Conservation (phyloP, 2,329 filamentous ascomycete genomes). For the Botrytis hyacinthi region DNA sequence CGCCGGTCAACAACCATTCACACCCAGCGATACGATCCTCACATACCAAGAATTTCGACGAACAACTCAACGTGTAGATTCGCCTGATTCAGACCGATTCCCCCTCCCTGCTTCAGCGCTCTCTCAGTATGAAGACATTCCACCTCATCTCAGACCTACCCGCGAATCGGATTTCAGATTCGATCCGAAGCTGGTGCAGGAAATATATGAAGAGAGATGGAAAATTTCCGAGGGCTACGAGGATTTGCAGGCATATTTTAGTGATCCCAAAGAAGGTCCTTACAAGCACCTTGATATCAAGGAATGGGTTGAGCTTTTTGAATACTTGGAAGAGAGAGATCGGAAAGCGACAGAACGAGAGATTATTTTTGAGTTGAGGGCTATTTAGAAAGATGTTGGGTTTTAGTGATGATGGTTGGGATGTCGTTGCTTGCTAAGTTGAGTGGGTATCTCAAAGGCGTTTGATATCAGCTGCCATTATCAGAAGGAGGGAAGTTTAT, state of each 20-base stretch:
- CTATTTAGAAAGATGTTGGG: background rate
- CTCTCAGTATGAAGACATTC: background rate
- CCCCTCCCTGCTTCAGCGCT: background rate
- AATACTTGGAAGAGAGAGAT: background rate
- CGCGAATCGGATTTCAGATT: background rate
- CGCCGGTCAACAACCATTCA: background rate
- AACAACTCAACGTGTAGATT: background rate
- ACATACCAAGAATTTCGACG: slow-evolving; percentile 6
- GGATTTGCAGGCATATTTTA: background rate
- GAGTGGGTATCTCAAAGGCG: background rate
- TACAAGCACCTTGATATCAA: background rate
- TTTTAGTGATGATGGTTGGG: background rate
- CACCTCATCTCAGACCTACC: background rate
- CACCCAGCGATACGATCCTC: background rate
- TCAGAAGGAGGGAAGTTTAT: background rate
- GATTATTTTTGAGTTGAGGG: background rate
- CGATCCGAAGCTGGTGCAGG: background rate
- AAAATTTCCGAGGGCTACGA: background rate
- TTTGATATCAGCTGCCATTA: background rate
- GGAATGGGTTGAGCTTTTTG: background rate
- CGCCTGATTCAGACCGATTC: background rate
- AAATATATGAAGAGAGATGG: slow-evolving; percentile 1
- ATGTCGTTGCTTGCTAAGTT: background rate
- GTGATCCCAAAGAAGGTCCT: background rate
- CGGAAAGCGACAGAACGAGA: background rate